Evolutionary conservation across 2,329 filamentous ascomycete genomes (phyloP), one percentile per base, ranked within the genome.

Genomic region (Paraphoma chrysanthemicola): DNA sequence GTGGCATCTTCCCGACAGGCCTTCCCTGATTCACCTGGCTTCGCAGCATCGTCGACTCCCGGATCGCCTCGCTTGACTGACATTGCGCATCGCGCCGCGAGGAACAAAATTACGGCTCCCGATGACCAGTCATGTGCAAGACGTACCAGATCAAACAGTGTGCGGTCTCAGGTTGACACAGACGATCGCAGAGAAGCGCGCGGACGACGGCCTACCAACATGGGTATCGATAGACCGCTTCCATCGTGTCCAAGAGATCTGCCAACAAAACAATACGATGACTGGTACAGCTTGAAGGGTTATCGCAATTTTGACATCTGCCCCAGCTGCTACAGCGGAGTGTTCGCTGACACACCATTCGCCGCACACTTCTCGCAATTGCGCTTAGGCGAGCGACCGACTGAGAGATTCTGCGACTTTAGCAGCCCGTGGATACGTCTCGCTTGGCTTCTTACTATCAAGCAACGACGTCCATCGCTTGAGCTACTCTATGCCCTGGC

Each of bases 341-440:
- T 92, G 8, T 92, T 94, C 63, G 83, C 83, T 12, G 81, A 85
- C 23, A 90, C 91, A 0, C 82, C 85, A 17, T 96, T 91, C 71
- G 83, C 86, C 2, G 81, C 85, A 14, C 81, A 87, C 33, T 92
- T 97, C 67, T 79, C 88, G 10, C 83, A 83, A 3, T 85, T 86
- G 36, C 82, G 86, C 30, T 79, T 82, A 29, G 85, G 87, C 14
- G 81, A 86, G 4, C 79, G 83, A 2, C 83, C 85, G 12, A 80
- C 82, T 41, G 82, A 85, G 44, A 82, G 91, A 7, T 81, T 84
- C 44, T 98, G 94, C 77, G 89, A 93, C 62, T 92, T 97, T 75
- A 91, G 91, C 30, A 84, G 86, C 11, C 86, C 89, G 0, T 97
- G 93, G 92, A 89, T 92, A 67, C 88, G 91, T 29, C 87, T 97